Conservation (phyloP, 495 filamentous ascomycete species). For the Trichoderma asperelloides region DNA sequence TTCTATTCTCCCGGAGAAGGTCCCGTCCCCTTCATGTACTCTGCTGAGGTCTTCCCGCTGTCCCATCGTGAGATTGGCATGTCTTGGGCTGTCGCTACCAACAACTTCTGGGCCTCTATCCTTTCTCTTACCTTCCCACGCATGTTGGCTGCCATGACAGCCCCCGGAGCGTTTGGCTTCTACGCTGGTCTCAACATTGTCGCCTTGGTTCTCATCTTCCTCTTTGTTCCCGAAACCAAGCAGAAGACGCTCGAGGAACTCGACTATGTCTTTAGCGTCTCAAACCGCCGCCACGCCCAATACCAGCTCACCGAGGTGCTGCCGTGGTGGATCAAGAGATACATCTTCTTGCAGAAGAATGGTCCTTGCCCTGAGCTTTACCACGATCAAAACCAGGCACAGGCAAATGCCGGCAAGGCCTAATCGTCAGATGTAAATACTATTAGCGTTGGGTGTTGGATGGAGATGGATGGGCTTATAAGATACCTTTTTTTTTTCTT, state of each 20-base stretch:
- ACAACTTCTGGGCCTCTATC: constrained; percentile 64
- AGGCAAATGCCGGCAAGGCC: not conserved
- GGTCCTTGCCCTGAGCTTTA: constrained; percentile 8
- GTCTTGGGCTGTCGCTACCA: constrained; percentile 65
- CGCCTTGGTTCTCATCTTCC: constrained; percentile 61
- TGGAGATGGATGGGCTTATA: not conserved
- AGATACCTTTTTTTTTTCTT: constrained; percentile 1
- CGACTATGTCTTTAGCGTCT: constrained; percentile 48
- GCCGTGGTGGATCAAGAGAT: constrained; percentile 46
- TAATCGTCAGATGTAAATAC: not conserved
- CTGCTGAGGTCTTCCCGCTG: constrained; percentile 73
- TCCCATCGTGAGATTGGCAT: constrained; percentile 69
- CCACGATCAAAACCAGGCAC: not conserved
- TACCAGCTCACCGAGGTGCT: constrained; percentile 38
- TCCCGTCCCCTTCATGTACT: constrained; percentile 65
- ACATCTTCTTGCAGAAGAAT: constrained; percentile 36
- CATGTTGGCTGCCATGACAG: constrained; percentile 47
- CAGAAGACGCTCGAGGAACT: constrained; percentile 64
- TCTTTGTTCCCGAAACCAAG: constrained; percentile 73
- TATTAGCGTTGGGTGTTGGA: not conserved
- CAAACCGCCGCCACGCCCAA: constrained; percentile 37
- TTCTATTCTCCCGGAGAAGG: constrained; percentile 43
- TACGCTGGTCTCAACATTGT: constrained; percentile 61
- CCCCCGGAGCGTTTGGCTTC: constrained; percentile 41
- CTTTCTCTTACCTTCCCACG: constrained; percentile 62